Base-by-base conservation (phyloP, 106 monocot genomes). In the Dendrobium catenatum region DNA sequence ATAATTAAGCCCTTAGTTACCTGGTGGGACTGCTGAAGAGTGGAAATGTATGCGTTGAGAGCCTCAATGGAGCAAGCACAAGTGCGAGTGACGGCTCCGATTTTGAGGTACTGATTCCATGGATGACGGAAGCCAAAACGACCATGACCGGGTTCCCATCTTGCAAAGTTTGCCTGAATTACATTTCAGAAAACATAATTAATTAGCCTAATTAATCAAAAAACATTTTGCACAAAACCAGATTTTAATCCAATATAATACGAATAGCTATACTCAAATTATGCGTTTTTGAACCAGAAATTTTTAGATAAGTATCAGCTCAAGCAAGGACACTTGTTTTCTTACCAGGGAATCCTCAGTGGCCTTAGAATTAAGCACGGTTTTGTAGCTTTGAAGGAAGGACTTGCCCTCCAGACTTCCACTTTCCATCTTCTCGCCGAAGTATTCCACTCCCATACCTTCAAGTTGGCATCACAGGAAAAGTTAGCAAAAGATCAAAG, bases 61-160 rank as follows among this genome's bases (percentile, higher is more conserved):
- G 85, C 85, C n/a, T 89, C 86, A 31, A 91, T 85, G 44, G 82
- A 86, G 75, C 74, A 85, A 19, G 89, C 91, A 11, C 86, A 91
- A 13, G 82, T 86, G 15, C 91, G 91, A 19, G 55, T 76, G 37
- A 79, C 19, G 29, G 83, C 78, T 80, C 91, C 91, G 49, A 94
- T 79, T 56, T 84, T 86, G 19, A 79, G 88, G 79, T 94, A 94
- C 42, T 89, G 94, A 11, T 77, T 82, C 94, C 91, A 91, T 3
- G 89, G 91, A 76, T 91, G 88, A 0, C 81, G 77, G 54, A 88
- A 94, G 9, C 81, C 42, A 77, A 91, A 94, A 6, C 77, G 64
- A 11, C 91, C 86, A 54, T 94, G 94, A 3, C 84, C 31, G 0
- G 94, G 94, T 61, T 94, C 94, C 91, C 94, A 94, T 55, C 85